Evolutionary conservation across 208 protist species (phyloP), one percentile per base, ranked within the genome.

Genomic region (Vickermania spadyakhi): DNA sequence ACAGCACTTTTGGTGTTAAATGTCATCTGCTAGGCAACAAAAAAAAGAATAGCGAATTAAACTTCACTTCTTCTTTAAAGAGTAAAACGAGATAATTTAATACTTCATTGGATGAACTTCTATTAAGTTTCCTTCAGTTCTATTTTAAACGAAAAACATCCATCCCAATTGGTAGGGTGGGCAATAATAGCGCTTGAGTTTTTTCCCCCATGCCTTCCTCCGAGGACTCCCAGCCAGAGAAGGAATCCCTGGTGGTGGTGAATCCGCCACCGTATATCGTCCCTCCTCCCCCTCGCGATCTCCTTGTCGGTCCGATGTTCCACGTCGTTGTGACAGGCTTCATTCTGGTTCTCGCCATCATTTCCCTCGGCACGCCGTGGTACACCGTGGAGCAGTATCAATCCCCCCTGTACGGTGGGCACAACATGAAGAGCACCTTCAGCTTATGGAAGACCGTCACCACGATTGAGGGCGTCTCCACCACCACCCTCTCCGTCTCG

Each of bases 301-400:
- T 87, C 13, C 36, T 81, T 13, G 53, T 91, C 21, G 73, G 84
- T 1, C 77, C 72, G 7, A 26, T 62, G 1, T 28, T 82, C 23
- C 65, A 81, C 28, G 28, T 70, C 31, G 0, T 70, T 29, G 62
- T 84, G 31, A 63, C 72, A 28, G 58, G 75, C 21, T 31, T 79
- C 28, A 59, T 58, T 3, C 59, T 84, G 21, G 72, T 86, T 49
- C 74, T 87, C 28, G 73, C 73, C 18, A 62, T 72, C 18, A 67
- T 82, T 21, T 79, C 78, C 26, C 60, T 91, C 7, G 72, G 72
- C 28, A 59, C 81, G 30, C 80, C 84, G 57, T 91, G 79, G 78
- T 86, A 77, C 52, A 73, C 70, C 49, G 68, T 66, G 66, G 73
- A 74, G 70, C 84, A 91, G 64, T 84, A 86, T 68, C 55, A 58